phyloP scores from a whole-genome alignment of 352 stramenopile species.

The Pseudoperonospora humuli region DNA sequence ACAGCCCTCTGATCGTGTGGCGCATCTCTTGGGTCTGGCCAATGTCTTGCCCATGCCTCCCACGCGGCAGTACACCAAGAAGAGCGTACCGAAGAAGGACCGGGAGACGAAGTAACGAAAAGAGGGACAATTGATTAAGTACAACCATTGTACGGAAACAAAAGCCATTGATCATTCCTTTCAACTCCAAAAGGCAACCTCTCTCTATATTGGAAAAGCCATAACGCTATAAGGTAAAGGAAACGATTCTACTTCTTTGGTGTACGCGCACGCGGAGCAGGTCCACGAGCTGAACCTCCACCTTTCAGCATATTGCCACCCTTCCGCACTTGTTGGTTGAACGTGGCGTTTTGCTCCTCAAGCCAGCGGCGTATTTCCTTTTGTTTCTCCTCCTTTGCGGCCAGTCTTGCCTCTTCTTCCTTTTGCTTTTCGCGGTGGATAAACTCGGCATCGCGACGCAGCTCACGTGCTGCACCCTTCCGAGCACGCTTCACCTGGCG shows the following conservation, averaged over 20 bases:
- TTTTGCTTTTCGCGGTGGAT: conserved; percentile 89
- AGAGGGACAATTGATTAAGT: not conserved
- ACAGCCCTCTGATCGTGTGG: conserved; percentile 79
- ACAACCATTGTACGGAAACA: too few relatives aligned
- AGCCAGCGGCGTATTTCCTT: conserved; percentile 94
- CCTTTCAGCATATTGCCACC: conserved; percentile 93
- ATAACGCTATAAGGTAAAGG: too few relatives aligned
- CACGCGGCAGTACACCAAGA: conserved; percentile 80
- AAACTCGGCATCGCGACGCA: conserved; percentile 91
- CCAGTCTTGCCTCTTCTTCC: conserved; percentile 72
- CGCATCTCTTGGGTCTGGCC: conserved; percentile 67
- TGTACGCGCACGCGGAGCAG: conserved; percentile 49
- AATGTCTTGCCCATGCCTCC: conserved; percentile 82
- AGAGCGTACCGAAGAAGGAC: conserved; percentile 79
- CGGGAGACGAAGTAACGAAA: conserved; percentile 19
- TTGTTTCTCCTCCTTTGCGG: conserved; percentile 85
- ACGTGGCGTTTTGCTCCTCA: conserved; percentile 94
- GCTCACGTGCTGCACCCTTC: conserved; percentile 92
- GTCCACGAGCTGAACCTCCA: conserved; percentile 66
- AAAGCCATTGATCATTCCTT: too few relatives aligned
- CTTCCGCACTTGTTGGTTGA: conserved; percentile 96
- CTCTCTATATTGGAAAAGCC: too few relatives aligned
- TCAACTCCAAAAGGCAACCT: too few relatives aligned
- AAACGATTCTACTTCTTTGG: too few relatives aligned
- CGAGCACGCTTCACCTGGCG: conserved; percentile 95